These are phyloP conservation scores for Reutealis trisperma DNA, from an alignment of 345 rosid species.

Conservation along the genomic window DNA sequence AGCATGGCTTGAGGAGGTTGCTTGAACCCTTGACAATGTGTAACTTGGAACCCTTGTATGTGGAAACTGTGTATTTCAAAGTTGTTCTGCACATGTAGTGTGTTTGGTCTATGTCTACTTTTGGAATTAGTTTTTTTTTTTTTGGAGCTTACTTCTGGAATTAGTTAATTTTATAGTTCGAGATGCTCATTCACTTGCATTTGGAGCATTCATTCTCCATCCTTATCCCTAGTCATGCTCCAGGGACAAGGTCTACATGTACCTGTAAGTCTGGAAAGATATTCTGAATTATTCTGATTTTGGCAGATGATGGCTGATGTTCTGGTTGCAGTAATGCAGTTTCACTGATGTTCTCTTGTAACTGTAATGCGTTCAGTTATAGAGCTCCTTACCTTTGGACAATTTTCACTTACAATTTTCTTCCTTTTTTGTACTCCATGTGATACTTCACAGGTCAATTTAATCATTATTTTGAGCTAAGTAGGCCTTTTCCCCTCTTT, in stretches of 20 bases:
- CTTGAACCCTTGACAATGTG: background rate
- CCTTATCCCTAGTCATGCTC: background rate
- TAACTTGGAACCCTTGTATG: background rate
- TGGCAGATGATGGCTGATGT: too few species aligned
- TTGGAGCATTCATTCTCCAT: slow-evolving; percentile 4
- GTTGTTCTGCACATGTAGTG: background rate
- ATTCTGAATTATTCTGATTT: too few species aligned
- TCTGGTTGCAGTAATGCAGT: background rate
- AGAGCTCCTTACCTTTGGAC: background rate
- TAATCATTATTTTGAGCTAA: background rate
- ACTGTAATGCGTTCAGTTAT: background rate
- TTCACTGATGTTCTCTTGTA: background rate
- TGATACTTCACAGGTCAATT: background rate
- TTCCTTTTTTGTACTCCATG: background rate
- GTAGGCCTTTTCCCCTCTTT: background rate
- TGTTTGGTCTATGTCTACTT: background rate
- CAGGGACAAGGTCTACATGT: background rate
- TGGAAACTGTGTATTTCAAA: too few species aligned
- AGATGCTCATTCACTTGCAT: background rate
- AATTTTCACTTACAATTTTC: background rate
- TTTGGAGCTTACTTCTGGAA: too few species aligned
- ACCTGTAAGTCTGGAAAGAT: background rate
- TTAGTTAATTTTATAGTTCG: background rate
- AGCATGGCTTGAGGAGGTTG: background rate
- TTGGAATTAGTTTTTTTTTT: background rate